Base-by-base conservation (phyloP, 23 red algal genomes). In the Gracilaria vermiculophylla region DNA sequence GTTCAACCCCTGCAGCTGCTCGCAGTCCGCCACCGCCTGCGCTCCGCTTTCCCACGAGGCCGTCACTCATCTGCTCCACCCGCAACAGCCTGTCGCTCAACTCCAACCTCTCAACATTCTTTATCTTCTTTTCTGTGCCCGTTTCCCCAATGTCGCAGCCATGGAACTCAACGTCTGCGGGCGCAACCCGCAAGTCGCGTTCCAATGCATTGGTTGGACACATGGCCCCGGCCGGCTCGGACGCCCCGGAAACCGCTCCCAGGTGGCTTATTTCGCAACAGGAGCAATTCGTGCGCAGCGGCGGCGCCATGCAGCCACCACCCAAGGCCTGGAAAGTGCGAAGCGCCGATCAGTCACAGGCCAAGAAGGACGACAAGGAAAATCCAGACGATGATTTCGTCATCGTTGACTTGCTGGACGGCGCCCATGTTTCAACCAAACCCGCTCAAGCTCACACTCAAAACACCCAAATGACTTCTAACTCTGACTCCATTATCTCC, bases 381-480 rank as follows among this genome's bases (percentile, higher is more conserved):
- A 47, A 44, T 25, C 67, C 76, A 16, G 72, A 77, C 49, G 85
- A 89, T 16, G 85, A 89, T 34, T 78, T 89, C 60, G 67, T 89
- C 2, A 89, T 89, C 62, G 70, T 89, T 54, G 85, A 89, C 31
- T 53, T 89, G 70, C 52, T 89, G 16, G 85, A 89, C 33, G 85
- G 85, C 25, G 70, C 85, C 24, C 85, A 78, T 49, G 36, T 89
- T 1, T 35, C 85, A 36, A 89, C 85, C 10, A 86, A 86, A 70
- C 34, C 60, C 21, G 31, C 53, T 20, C 44, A 69, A 43, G 49
- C 56, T 13, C 37, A 29, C 6, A 45, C 27, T 6, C 37, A 76
- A 49, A 6, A 31, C 14, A 23, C 19, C 3, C 28, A 60, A 16
- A 79, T 79, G 76, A 57, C 60, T 72, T 53, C 81, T 53, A 86